phyloP scores from a whole-genome alignment of 1,284 basidiomycete genomes.

The Mycena sp. region DNA sequence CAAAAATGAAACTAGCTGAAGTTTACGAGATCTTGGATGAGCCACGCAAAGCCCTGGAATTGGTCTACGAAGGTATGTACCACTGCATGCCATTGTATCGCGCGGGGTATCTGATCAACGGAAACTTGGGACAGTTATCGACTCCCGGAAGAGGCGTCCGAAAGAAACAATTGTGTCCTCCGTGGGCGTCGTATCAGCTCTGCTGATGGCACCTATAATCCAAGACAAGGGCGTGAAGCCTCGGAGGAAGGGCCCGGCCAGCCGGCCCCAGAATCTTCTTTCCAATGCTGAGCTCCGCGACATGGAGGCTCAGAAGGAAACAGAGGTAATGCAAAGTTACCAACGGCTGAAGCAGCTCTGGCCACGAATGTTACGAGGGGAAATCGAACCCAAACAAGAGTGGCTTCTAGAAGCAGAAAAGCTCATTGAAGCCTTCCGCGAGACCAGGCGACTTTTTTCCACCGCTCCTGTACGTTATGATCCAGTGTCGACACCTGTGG shows the following conservation, averaged over 20 bases:
- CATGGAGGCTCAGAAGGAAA: slow-evolving; percentile 70
- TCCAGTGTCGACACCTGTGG: no score
- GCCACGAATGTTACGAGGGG: slow-evolving; percentile 38
- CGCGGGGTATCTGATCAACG: not conserved
- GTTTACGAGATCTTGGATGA: slow-evolving; percentile 88
- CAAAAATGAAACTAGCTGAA: slow-evolving; percentile 89
- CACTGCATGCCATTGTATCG: not conserved
- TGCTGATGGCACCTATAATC: slow-evolving; percentile 59
- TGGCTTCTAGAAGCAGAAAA: slow-evolving; percentile 90
- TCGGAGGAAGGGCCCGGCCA: slow-evolving; percentile 33
- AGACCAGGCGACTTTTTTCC: slow-evolving; percentile 86
- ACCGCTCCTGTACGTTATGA: slow-evolving; percentile 79
- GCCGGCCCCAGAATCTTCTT: slow-evolving; percentile 53
- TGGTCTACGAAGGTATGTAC: slow-evolving; percentile 87
- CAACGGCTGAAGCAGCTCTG: slow-evolving; percentile 50
- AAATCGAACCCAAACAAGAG: slow-evolving; percentile 58
- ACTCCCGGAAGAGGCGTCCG: slow-evolving; percentile 64
- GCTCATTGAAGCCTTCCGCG: slow-evolving; percentile 88
- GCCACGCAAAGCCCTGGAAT: slow-evolving; percentile 82
- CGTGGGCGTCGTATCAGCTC: not conserved
- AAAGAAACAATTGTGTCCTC: slow-evolving; percentile 37
- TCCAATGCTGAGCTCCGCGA: slow-evolving; percentile 63
- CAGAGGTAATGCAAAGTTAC: slow-evolving; percentile 64
- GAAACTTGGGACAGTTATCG: slow-evolving; percentile 60
- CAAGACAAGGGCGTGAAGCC: slow-evolving; percentile 60